A percentile compares a stretch with the other conserved stretches of the same genome.
phyloP scores from a whole-genome alignment of 2,329 filamentous ascomycete genomes.

The Pseudopyrenochaeta lycopersici region DNA sequence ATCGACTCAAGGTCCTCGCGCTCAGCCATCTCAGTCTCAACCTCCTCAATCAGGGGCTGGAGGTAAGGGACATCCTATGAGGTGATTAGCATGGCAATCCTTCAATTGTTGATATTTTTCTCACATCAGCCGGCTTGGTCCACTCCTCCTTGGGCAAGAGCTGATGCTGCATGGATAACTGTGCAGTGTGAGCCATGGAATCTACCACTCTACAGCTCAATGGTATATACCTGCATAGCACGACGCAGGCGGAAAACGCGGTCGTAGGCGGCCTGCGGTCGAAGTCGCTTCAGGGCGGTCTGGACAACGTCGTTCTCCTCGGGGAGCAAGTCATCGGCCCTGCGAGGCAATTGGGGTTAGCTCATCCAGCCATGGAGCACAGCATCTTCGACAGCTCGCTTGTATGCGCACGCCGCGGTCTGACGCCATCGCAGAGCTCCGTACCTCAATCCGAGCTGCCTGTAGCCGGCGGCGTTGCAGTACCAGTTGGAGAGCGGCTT shows the following conservation, averaged over 20 bases:
- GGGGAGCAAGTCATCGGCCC: constrained; percentile 92
- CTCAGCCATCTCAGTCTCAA: constrained; percentile 73
- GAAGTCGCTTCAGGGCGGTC: constrained; percentile 87
- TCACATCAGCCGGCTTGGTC: constrained; percentile 73
- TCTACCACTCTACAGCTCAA: not conserved
- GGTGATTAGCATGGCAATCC: constrained; percentile 19
- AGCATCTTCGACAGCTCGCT: not conserved
- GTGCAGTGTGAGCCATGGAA: constrained; percentile 31
- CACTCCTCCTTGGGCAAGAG: constrained; percentile 71
- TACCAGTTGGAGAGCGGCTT: constrained; percentile 90
- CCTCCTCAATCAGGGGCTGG: constrained; percentile 71
- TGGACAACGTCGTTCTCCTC: constrained; percentile 91
- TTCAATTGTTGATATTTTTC: constrained; percentile 3
- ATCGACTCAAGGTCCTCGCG: constrained; percentile 74
- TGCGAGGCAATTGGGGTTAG: constrained; percentile 56
- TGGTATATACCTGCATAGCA: constrained; percentile 78
- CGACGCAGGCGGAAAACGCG: constrained; percentile 96
- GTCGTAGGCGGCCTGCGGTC: constrained; percentile 91
- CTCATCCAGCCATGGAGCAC: constrained; percentile 26
- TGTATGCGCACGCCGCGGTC: not conserved
- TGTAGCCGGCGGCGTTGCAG: constrained; percentile 86
- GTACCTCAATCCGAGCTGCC: constrained; percentile 90
- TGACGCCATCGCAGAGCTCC: constrained; percentile 25
- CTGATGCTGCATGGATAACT: constrained; percentile 73
- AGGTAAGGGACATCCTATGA: constrained; percentile 72